These are phyloP conservation scores for Suaeda aralocaspica DNA, from an alignment of 148 eudicot genomes.

Conservation along the genomic window DNA sequence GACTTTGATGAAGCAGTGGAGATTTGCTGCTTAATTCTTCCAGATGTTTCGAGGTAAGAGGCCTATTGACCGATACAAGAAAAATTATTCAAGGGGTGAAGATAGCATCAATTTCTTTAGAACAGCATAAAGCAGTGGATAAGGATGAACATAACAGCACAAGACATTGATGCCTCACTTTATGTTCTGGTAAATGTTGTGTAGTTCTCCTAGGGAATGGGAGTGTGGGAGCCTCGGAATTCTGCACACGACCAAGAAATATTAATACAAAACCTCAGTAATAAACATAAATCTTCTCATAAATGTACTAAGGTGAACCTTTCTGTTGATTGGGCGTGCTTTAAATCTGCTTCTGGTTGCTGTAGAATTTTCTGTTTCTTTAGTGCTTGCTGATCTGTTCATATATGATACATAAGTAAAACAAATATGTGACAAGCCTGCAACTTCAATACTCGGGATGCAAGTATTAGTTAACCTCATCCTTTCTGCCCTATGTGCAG, in stretches of 20 bases:
- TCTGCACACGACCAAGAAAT: slow-evolving; percentile 37
- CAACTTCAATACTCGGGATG: no score
- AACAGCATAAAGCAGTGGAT: background rate
- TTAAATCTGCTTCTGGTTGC: slow-evolving; percentile 46
- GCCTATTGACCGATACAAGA: slow-evolving; percentile 39
- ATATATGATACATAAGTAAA: background rate
- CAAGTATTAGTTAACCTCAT: slow-evolving; percentile 41
- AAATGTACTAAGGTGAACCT: slow-evolving; percentile 33
- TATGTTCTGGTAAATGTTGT: slow-evolving; percentile 53
- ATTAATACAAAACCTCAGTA: background rate
- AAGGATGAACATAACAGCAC: background rate
- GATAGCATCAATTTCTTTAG: background rate
- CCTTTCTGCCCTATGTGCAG: slow-evolving; percentile 71
- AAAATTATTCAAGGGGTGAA: slow-evolving; percentile 5
- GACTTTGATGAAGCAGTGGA: slow-evolving; percentile 39
- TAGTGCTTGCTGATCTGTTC: slow-evolving; percentile 49
- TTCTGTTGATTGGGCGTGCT: slow-evolving; percentile 83
- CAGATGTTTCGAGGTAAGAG: slow-evolving; percentile 62
- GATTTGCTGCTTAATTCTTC: slow-evolving; percentile 56
- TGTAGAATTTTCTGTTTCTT: slow-evolving; percentile 36
- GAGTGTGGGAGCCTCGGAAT: slow-evolving; percentile 52
- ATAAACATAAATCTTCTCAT: background rate
- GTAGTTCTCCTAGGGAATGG: slow-evolving; percentile 51
- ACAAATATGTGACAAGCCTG: background rate
- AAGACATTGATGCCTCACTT: slow-evolving; percentile 38